Base-by-base conservation (phyloP, 352 stramenopile genomes). In the Nothophytophthora sp. region DNA sequence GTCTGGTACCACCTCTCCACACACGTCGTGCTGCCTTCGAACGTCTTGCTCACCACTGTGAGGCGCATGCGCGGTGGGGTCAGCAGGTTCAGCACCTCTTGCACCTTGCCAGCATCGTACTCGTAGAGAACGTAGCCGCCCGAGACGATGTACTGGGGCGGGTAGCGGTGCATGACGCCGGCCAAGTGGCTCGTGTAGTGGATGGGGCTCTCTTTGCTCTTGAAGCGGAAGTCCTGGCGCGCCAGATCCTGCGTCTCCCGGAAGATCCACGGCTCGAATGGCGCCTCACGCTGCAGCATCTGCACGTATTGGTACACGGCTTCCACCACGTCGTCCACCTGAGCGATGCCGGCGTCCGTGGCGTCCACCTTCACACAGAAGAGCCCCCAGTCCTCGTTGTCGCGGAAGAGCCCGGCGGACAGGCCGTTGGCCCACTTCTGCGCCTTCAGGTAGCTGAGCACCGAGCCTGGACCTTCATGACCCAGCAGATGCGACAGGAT, bases 401-500 rank as follows among this genome's bases (percentile, higher is more conserved):
- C 80, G 12, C 75, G 67, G 25, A 67, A 78, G n/a, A 90, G 67
- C 4, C 76, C 83, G 5, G 76, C 73, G 0, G 60, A 81, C 11
- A 90, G 61, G 38, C 86, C 71, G 76, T 95, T 74, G 2, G 75
- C 80, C 77, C 77, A 90, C 44, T 90, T 81, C 23, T 85, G 63
- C 4, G 60, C 44, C 62, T 98, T 98, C 25, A 99, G 63, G 53
- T 92, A 93, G 24, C 88, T 96, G 22, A 99, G 50, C 36, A 99
- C 77, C 1, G 93, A 98, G 11, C 90, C 91, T 0, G 66, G 66
- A 16, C 88, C 93, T 83, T 99, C 96, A 61, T 99, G 93, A 0
- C 96, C 96, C 24, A 98, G 68, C 15, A 98, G 69, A 60, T 98
- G 92, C 23, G 80, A 84, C 27, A 98, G 66, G 55, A 97, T 96